Evolutionary conservation across 2,329 filamentous ascomycete species (phyloP), one percentile per base, ranked within the genome.

Genomic region (Didymellaceae sp.): DNA sequence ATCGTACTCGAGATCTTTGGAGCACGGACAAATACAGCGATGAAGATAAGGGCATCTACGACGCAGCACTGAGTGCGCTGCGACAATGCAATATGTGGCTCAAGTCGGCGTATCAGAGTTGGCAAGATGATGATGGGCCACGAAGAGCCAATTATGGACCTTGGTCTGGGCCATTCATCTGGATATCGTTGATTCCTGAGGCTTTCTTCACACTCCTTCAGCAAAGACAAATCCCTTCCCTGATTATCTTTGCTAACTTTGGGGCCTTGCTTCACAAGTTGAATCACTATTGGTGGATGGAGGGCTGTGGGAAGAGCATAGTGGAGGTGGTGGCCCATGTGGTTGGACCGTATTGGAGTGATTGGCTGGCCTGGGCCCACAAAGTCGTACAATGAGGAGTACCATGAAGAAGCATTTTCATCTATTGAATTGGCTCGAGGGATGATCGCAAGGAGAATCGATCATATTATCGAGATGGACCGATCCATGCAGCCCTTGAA

Each of bases 251-350:
- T 33, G 60, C 58, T 4, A 45, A 45, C n/a, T 65, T 57, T 32
- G 58, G 60, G 2, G 53, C 57, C 8, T 10, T 57, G 20, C 18
- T 59, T 9, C 53, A 59, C 13, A 16, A 26, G 2, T 17, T 60
- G 17, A 39, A 58, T 5, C 8, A 37, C 13, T 52, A 49, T 28
- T 65, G 61, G 62, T 65, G 61, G 59, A 54, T 53, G 30, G 55
- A 63, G 26, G 58, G 61, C 6, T 65, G 61, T 11, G 61, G 61
- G 1, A 54, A 53, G 24, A 60, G 54, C 24, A 62, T 63, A 6
- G 58, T 63, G 1, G 45, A 25, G 2, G 54, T 44, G 2, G 49
- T 60, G 5, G 47, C 54, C 17, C 57, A 58, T 4, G 58, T 42
- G 10, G 33, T 64, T 14, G 56, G 61, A 2, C 45, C 53, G 18